These are phyloP conservation scores for Globisporangium carolinianum DNA, from an alignment of 352 stramenopile genomes.

Conservation along the genomic window DNA sequence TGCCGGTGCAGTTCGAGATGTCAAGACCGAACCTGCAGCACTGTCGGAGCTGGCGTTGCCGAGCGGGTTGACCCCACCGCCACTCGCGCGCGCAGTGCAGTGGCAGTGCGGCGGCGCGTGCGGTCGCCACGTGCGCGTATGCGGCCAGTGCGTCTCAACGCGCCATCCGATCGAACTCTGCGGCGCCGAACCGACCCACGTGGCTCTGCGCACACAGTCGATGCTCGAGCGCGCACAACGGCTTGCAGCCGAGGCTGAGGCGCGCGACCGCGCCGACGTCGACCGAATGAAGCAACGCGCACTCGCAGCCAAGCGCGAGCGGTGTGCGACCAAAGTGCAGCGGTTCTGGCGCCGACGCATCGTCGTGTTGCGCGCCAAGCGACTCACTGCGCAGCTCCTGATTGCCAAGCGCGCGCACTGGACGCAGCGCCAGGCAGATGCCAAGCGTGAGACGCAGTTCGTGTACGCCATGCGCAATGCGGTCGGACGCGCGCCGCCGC, in stretches of 20 bases:
- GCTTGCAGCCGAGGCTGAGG: constrained; percentile 27
- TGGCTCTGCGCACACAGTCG: constrained; percentile 30
- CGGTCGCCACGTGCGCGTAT: constrained; percentile 25
- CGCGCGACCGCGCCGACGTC: constrained; percentile 34
- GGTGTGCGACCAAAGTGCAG: constrained; percentile 33
- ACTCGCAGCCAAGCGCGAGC: constrained; percentile 20
- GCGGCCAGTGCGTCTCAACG: constrained; percentile 28
- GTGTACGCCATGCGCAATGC: constrained; percentile 28
- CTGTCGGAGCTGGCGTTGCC: not conserved
- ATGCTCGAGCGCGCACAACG: constrained; percentile 32
- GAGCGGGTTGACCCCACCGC: not conserved
- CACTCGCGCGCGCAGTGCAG: constrained; percentile 26
- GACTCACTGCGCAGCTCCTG: constrained; percentile 12
- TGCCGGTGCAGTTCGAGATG: too few relatives aligned
- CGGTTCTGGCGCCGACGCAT: constrained; percentile 34
- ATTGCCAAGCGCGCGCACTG: constrained; percentile 28
- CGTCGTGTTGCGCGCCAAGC: constrained; percentile 29
- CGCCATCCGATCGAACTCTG: constrained; percentile 41
- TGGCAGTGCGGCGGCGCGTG: constrained; percentile 31
- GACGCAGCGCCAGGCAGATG: constrained; percentile 30
- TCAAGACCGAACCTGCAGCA: not conserved
- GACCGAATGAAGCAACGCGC: constrained; percentile 32
- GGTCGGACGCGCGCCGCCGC: constrained; percentile 28
- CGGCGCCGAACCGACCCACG: constrained; percentile 17
- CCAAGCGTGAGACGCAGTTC: constrained; percentile 21